Evolutionary conservation across 1,139 yeast species (phyloP), one percentile per base, ranked within the genome.

Genomic region (Candida tetrigidarum): DNA sequence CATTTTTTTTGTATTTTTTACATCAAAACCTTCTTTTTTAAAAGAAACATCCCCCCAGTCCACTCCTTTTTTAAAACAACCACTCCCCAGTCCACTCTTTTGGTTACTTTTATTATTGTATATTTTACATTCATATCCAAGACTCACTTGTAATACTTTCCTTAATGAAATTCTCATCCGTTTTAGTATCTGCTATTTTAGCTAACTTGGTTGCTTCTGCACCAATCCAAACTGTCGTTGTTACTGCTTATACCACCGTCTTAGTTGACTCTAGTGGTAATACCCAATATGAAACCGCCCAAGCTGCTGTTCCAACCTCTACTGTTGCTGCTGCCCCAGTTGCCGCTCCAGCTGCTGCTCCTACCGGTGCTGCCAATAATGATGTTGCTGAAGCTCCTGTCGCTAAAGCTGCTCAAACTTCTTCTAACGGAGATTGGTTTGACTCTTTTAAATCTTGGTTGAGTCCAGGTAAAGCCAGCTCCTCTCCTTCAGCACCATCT

Each of bases 141-240:
- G n/a, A 4, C 34, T 19, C 40, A 28, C 41, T 41, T 38, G 19
- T 26, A 20, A 30, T 28, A 35, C 43, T 37, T 34, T 41, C 47
- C 41, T 32, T n/a, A 19, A 58, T 58, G 64, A 57, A 50, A 46
- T 54, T 51, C 36, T 48, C 60, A 32, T 34, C 46, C 30, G 33
- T 52, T 26, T 37, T 44, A 18, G 41, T 53, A 37, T 43, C 53
- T 19, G 42, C 48, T 14, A 48, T 56, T 27, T 37, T 55, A 22
- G 44, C 49, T 8, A 41, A 47, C 23, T 39, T 52, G 26, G 42
- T 30, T 36, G 42, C 48, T 23, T 63, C 65, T 43, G 49, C 52
- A 29, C 68, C 70, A 11, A 62, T 64, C 16, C 60, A 47, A 26
- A 47, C 63, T n/a, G 55, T 53, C 8, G 30, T 40, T 26, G 47